These are phyloP conservation scores for Dissophora globulifera DNA, from an alignment of 192 early-diverging fungal species.

Conservation along the genomic window DNA sequence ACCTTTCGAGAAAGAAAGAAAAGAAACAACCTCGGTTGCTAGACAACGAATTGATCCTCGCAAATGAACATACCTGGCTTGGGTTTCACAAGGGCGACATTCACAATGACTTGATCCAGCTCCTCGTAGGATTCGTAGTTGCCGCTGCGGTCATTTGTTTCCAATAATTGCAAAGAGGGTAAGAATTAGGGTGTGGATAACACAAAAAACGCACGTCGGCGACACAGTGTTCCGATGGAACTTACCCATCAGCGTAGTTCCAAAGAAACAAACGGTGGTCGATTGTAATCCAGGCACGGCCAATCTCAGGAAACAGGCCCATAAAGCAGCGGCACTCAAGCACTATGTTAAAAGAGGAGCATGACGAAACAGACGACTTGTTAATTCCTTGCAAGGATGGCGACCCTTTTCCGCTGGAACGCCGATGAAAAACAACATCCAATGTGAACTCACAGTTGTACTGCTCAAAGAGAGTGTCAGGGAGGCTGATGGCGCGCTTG, in stretches of 20 bases:
- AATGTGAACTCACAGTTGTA: constrained; percentile 79
- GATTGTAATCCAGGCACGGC: constrained; percentile 92
- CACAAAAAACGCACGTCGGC: too few relatives aligned
- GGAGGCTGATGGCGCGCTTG: constrained; percentile 74
- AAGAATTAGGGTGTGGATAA: too few relatives aligned
- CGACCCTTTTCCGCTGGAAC: too few relatives aligned
- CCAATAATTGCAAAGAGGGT: too few relatives aligned
- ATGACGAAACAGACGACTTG: neutral
- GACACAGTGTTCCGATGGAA: neutral
- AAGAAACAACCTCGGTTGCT: too few relatives aligned
- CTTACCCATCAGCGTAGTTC: constrained; percentile 86
- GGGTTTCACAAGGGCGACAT: constrained; percentile 84
- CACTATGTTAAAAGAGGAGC: constrained; percentile 8
- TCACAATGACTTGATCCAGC: constrained; percentile 89
- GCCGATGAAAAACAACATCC: too few relatives aligned
- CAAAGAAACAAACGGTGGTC: constrained; percentile 90
- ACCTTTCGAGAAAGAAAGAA: too few relatives aligned
- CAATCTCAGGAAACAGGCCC: constrained; percentile 92
- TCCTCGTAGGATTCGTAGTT: constrained; percentile 83
- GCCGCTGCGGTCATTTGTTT: constrained; percentile 10
- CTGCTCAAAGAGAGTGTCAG: constrained; percentile 80
- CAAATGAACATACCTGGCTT: constrained; percentile 63
- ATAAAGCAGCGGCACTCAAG: constrained; percentile 84
- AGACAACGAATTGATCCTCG: neutral
- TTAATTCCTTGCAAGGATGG: neutral